Evolutionary conservation across 2,329 filamentous ascomycete genomes (phyloP).

Genomic region (Exophiala dermatitidis): DNA sequence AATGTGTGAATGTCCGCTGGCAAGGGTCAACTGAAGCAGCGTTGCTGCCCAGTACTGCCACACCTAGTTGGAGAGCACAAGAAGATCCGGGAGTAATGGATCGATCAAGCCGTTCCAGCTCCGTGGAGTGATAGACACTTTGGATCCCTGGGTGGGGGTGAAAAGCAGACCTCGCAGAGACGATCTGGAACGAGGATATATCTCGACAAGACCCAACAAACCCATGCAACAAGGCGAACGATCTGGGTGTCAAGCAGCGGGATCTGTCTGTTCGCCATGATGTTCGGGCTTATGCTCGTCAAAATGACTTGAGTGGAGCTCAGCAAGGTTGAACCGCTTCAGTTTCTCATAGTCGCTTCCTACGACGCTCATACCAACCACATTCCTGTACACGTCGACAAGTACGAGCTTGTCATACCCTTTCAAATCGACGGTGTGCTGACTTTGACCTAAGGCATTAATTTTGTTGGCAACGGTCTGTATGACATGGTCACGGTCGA

Average conservation of each 20-base stretch:
- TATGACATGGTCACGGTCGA: constrained; percentile 53
- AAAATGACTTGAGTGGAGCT: constrained; percentile 43
- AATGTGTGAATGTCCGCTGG: no score
- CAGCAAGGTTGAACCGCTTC: constrained; percentile 57
- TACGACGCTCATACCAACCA: constrained; percentile 59
- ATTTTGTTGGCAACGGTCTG: constrained; percentile 52
- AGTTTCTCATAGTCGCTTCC: constrained; percentile 53
- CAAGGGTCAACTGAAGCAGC: no score
- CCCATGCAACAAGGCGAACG: no score
- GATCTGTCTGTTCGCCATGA: not conserved
- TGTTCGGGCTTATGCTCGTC: not conserved
- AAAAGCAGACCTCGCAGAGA: no score
- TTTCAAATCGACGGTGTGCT: constrained; percentile 54
- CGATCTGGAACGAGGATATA: no score
- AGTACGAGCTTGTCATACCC: constrained; percentile 55
- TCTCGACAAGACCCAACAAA: no score
- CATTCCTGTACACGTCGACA: constrained; percentile 56
- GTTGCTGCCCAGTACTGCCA: no score
- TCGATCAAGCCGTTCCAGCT: no score
- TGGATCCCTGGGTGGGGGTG: no score
- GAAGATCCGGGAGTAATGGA: no score
- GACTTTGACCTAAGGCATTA: constrained; percentile 35
- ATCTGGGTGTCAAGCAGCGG: not conserved
- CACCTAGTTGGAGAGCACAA: no score
- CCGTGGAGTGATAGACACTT: no score